These are phyloP conservation scores for Glonium stellatum DNA, from an alignment of 495 filamentous ascomycete genomes.

Conservation along the genomic window DNA sequence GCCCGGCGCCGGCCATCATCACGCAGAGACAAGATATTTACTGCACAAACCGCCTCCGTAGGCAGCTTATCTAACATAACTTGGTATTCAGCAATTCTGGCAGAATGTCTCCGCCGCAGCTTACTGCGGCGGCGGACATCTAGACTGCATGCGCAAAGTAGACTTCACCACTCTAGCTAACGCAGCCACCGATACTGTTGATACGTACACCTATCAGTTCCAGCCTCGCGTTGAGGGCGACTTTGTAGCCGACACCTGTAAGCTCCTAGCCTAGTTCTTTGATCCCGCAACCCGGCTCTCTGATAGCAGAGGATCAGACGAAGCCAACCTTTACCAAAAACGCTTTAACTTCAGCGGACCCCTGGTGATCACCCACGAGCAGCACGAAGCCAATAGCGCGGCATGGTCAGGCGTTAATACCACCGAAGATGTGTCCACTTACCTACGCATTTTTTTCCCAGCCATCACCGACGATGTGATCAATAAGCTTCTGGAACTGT, in stretches of 20 bases:
- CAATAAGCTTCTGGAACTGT: slow-evolving; percentile 26
- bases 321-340: slow-evolving; percentile 37
- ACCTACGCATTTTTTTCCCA: slow-evolving; percentile 35
- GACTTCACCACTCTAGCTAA: slow-evolving; percentile 30
- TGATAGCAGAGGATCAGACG: background rate
- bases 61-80: too few relatives aligned
- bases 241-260: slow-evolving; percentile 35
- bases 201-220: slow-evolving; percentile 35
- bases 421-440: slow-evolving; percentile 30
- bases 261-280: too few relatives aligned
- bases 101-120: slow-evolving; percentile 36
- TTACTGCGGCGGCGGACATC: slow-evolving; percentile 32
- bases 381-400: slow-evolving; percentile 33
- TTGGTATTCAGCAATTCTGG: slow-evolving; percentile 15
- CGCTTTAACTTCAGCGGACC: slow-evolving; percentile 38
- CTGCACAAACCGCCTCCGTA: too few relatives aligned
- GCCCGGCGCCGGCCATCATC: slow-evolving; percentile 33
- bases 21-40: slow-evolving; percentile 17
- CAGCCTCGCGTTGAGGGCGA: slow-evolving; percentile 38
- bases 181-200: slow-evolving; percentile 25
- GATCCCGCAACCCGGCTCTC: too few relatives aligned
- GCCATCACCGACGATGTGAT: slow-evolving; percentile 34
- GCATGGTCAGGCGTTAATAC: slow-evolving; percentile 32
- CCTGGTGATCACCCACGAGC: slow-evolving; percentile 35
- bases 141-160: slow-evolving; percentile 32